A percentile compares a stretch with the other conserved stretches of the same genome.
Evolutionary conservation across 805 yeast genomes (phyloP).

Genomic region (Maudiozyma saulgeensis): DNA sequence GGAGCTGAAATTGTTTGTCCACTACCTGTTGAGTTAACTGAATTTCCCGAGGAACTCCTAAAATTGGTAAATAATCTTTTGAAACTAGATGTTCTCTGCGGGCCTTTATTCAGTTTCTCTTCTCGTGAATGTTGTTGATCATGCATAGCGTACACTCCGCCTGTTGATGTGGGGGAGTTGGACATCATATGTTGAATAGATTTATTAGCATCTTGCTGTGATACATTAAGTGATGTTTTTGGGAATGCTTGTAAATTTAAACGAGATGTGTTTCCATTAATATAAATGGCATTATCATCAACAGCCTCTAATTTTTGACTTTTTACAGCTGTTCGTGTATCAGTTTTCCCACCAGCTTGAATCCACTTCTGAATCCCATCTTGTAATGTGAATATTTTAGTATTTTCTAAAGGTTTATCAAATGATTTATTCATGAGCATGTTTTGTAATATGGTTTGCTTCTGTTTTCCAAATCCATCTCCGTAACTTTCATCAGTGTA

Average conservation of each 20-base stretch:
- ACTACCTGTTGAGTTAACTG: constrained; percentile 5
- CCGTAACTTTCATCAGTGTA: constrained; percentile 28
- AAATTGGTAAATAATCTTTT: constrained; percentile 12
- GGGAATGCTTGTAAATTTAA: constrained; percentile 17
- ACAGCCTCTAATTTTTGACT: background rate
- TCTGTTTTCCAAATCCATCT: constrained; percentile 14
- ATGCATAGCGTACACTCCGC: constrained; percentile 5
- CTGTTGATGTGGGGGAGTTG: constrained; percentile 3
- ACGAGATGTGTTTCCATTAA: constrained; percentile 18
- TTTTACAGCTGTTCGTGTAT: background rate
- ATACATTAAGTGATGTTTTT: constrained; percentile 10
- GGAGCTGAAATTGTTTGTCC: constrained; percentile 6
- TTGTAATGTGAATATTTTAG: constrained; percentile 14
- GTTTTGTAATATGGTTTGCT: constrained; percentile 16
- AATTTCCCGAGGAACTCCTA: constrained; percentile 3
- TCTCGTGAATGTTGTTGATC: constrained; percentile 11
- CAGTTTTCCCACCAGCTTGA: constrained; percentile 7
- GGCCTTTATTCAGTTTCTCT: background rate
- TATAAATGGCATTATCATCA: constrained; percentile 13
- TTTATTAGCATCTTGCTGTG: constrained; percentile 11
- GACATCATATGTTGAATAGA: constrained; percentile 21
- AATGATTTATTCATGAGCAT: constrained; percentile 21
- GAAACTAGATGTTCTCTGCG: constrained; percentile 17
- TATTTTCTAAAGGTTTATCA: constrained; percentile 18
- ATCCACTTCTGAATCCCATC: constrained; percentile 23